phyloP scores from a whole-genome alignment of 129 eudicot species.

The Tagetes patula region DNA sequence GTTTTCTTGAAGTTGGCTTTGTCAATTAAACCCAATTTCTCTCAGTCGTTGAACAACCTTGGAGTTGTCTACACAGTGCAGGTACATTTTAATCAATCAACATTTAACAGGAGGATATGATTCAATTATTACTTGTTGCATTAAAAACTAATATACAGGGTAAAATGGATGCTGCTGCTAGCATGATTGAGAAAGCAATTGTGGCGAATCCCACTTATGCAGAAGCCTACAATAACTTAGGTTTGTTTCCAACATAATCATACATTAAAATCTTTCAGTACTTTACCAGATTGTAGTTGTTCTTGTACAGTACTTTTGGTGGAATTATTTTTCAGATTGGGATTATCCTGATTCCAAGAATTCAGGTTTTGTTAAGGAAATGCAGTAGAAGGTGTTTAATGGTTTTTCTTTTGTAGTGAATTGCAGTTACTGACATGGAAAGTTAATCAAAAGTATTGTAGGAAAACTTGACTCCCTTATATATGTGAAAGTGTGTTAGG shows the following conservation, averaged over 20 bases:
- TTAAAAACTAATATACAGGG: conserved; percentile 49
- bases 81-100: conserved; percentile 43
- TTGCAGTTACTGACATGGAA: neutral
- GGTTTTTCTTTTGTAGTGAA: neutral
- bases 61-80: conserved; percentile 99
- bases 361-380: neutral
- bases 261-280: neutral
- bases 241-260: conserved; percentile 10
- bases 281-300: conserved; percentile 6
- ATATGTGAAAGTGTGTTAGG: neutral
- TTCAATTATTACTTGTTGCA: conserved; percentile 9
- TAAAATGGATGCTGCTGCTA: conserved; percentile 98
- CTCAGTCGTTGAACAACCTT: conserved; percentile 96
- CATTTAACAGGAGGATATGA: conserved; percentile 12
- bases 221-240: conserved; percentile 84
- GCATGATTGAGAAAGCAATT: conserved; percentile 97
- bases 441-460: neutral
- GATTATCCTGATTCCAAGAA: neutral
- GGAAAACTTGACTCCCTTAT: neutral
- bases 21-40: conserved; percentile 94
- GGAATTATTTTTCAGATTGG: conserved; percentile 6
- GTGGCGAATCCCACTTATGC: conserved; percentile 97
- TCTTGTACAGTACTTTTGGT: conserved; percentile 6
- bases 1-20: conserved; percentile 68
- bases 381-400: neutral